Evolutionary conservation across 768 basidiomycete species (phyloP).

Genomic region (Omphalotus guepiniiformis): DNA sequence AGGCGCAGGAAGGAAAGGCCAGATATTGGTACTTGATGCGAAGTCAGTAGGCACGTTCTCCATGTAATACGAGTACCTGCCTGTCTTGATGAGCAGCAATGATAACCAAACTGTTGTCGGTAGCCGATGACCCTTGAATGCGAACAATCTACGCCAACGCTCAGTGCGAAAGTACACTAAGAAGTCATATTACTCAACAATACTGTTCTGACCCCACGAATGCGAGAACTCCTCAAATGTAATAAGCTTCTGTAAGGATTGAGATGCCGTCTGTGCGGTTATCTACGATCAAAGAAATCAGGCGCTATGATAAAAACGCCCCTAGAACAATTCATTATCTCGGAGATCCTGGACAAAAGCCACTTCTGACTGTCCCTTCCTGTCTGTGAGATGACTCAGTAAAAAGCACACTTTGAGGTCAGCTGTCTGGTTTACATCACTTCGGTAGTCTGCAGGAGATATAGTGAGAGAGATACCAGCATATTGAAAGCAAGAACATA

Average conservation of each 20-base stretch:
- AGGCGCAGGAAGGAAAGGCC: slow-evolving; percentile 75
- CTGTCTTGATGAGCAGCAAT: slow-evolving; percentile 85
- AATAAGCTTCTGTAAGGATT: slow-evolving; percentile 52
- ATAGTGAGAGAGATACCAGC: slow-evolving; percentile 18
- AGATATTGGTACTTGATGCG: slow-evolving; percentile 57
- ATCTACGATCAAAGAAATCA: slow-evolving; percentile 37
- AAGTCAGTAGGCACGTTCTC: slow-evolving; percentile 11
- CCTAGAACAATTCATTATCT: slow-evolving; percentile 37
- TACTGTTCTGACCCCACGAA: slow-evolving; percentile 81
- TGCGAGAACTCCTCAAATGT: slow-evolving; percentile 71
- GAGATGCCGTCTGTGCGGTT: slow-evolving; percentile 56
- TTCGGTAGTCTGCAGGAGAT: slow-evolving; percentile 56
- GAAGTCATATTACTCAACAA: slow-evolving; percentile 39
- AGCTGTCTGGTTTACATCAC: slow-evolving; percentile 48
- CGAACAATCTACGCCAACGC: slow-evolving; percentile 53
- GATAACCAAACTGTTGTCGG: slow-evolving; percentile 60
- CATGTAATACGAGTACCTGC: slow-evolving; percentile 24
- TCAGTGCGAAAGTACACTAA: slow-evolving; percentile 10
- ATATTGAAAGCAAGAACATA: slow-evolving; percentile 30
- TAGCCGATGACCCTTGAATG: slow-evolving; percentile 66
- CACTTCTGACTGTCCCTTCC: slow-evolving; percentile 76
- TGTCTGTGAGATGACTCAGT: slow-evolving; percentile 39
- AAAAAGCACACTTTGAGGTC: slow-evolving; percentile 17
- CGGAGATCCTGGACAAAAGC: slow-evolving; percentile 61
- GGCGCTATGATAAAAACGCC: slow-evolving; percentile 4